Base-by-base conservation (phyloP, 2,329 filamentous ascomycete species). In the Phyllosticta ampelicida region DNA sequence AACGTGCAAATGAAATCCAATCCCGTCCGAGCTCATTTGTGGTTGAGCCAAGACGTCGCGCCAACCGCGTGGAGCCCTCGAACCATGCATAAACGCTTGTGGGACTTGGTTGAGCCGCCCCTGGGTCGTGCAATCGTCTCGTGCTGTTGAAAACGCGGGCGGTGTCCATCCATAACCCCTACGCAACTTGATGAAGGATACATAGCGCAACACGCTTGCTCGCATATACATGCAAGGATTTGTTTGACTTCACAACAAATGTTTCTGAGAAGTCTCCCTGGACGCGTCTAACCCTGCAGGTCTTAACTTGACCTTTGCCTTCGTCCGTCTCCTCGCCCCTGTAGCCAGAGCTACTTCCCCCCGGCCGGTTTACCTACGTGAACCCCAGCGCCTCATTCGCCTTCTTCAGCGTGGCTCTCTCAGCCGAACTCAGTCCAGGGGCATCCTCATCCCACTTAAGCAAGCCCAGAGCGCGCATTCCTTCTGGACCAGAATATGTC, bases 401-500 rank as follows among this genome's bases (percentile, higher is more conserved):
- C 5, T 29, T 20, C n/a, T 50, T 28, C 52, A 58, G 18, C 44
- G 54, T 48, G 2, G 18, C 53, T 8, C 29, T 44, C 53, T 55
- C 21, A 16, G 53, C 57, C 1, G 20, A 19, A 3, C 4, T 11
- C 28, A 59, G n/a, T n/a, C 53, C 53, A 48, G 21, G 48, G 2
- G 19, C 53, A 11, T 20, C 29, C 3, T 28, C 44, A 72, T 83
- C 81, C 63, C 72, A 79, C 55, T 70, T 71, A 52, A 70, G 67
- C 13, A 84, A 64, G 0, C 82, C 82, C 74, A 84, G 81, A 0
- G 78, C 80, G 60, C 75, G 73, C 63, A 77, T 73, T 1, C 78
- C 82, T 6, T 80, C 78, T 0, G 69, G 66, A 8, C 69, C 72
- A 21, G 80, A 68, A 55, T 72, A 60, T 1, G 55, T 48, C 26